Percentiles rank a stretch among this genome's conserved stretches.
Conservation (phyloP, 495 filamentous ascomycete species). For the Hyaloscypha variabilis region DNA sequence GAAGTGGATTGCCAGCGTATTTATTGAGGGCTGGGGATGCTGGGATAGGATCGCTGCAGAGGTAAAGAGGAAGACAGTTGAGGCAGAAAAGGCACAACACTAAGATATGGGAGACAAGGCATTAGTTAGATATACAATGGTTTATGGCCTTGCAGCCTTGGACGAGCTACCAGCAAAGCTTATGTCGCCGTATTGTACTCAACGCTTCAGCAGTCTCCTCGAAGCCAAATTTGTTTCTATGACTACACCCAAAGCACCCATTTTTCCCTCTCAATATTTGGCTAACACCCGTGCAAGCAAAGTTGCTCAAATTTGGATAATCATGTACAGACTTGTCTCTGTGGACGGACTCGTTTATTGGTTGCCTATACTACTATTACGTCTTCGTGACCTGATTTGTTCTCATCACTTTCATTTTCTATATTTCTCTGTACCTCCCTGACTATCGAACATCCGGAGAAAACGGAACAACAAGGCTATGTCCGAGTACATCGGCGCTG, state of each 20-base stretch:
- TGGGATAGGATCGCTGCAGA: conserved; percentile 57
- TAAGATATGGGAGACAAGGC: conserved; percentile 23
- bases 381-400: no score
- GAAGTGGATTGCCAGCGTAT: conserved; percentile 57
- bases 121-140: neutral
- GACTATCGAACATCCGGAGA: neutral
- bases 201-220: no score
- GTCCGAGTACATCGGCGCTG: neutral
- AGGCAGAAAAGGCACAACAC: conserved; percentile 49
- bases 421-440: neutral
- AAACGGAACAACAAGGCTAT: neutral
- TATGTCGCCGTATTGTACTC: no score
- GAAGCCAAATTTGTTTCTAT: no score
- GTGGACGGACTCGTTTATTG: no score
- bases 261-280: no score
- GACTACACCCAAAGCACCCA: no score
- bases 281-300: neutral
- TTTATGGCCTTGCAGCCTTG: neutral
- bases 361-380: no score
- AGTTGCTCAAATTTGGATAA: neutral
- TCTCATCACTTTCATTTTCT: no score
- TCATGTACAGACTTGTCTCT: no score
- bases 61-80: conserved; percentile 48
- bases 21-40: conserved; percentile 61
- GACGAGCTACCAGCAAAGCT: neutral